Evolutionary conservation across 768 basidiomycete species (phyloP).

Genomic region (Psilocybe cyanescens): DNA sequence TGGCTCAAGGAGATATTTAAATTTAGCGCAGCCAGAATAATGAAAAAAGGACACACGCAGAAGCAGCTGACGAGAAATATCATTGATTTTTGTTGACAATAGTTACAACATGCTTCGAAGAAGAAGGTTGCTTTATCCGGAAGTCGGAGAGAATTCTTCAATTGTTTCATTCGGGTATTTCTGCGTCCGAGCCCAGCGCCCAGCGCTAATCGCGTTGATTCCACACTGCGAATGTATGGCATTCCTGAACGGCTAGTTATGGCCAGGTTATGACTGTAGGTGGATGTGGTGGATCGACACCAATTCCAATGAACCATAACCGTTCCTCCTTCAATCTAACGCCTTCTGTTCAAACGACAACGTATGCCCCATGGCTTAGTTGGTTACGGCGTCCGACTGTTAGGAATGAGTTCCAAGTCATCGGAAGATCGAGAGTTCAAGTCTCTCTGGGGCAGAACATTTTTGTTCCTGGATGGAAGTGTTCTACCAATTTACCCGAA

Average conservation of each 20-base stretch:
- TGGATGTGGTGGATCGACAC: not conserved
- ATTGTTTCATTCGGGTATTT: not conserved
- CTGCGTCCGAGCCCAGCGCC: not conserved
- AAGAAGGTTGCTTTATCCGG: not conserved
- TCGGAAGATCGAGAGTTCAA: conserved; percentile 32
- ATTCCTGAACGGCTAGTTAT: too few relatives aligned
- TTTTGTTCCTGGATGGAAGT: not conserved
- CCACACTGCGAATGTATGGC: too few relatives aligned
- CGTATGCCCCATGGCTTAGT: conserved; percentile 27
- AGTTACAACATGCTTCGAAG: not conserved
- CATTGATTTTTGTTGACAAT: not conserved
- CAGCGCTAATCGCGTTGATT: not conserved
- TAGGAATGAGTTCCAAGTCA: conserved; percentile 13
- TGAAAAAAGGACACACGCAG: not conserved
- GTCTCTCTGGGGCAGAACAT: conserved; percentile 26
- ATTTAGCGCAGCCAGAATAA: not conserved
- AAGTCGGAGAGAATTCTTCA: not conserved
- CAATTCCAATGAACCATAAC: not conserved
- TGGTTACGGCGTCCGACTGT: conserved; percentile 30
- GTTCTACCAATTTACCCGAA: not conserved
- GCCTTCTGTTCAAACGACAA: not conserved
- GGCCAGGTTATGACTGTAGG: too few relatives aligned
- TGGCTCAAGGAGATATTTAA: not conserved
- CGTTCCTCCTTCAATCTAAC: not conserved
- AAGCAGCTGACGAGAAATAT: not conserved